A percentile compares a stretch with the other conserved stretches of the same genome.
These are phyloP conservation scores for Melastoma malabathricum DNA, from an alignment of 345 rosid species.

Conservation along the genomic window DNA sequence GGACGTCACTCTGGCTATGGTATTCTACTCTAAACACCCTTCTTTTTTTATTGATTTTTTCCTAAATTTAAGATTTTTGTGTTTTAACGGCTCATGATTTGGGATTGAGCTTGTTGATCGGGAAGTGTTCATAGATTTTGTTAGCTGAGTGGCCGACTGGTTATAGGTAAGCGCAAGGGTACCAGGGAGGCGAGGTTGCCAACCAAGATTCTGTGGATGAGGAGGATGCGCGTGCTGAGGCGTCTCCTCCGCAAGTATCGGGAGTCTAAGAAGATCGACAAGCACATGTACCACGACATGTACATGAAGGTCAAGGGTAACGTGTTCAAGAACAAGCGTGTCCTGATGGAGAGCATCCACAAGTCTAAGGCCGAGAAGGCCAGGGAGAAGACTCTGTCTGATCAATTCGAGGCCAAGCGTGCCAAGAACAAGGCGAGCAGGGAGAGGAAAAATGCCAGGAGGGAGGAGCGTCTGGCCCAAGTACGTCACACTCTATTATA, in stretches of 20 bases:
- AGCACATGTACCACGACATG: slow-evolving; percentile 98
- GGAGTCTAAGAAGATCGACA: slow-evolving; percentile 91
- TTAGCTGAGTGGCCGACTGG: background rate
- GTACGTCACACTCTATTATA: slow-evolving; percentile 8
- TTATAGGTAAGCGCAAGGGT: slow-evolving; percentile 86
- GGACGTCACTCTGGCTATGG: slow-evolving; percentile 98
- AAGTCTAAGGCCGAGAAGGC: slow-evolving; percentile 94
- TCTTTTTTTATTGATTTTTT: background rate
- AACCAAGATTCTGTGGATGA: slow-evolving; percentile 88
- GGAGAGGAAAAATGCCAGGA: slow-evolving; percentile 73
- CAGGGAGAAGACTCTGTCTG: slow-evolving; percentile 85
- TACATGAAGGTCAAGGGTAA: slow-evolving; percentile 98
- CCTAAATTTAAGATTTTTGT: background rate
- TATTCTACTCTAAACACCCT: slow-evolving; percentile 6
- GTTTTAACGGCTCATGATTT: background rate
- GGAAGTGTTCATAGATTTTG: no score
- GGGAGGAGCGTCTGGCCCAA: slow-evolving; percentile 90
- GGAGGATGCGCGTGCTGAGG: slow-evolving; percentile 90
- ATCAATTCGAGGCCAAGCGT: slow-evolving; percentile 93
- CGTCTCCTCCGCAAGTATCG: slow-evolving; percentile 80
- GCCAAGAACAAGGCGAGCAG: slow-evolving; percentile 96
- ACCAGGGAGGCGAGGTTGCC: slow-evolving; percentile 96
- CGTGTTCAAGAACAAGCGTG: slow-evolving; percentile 91
- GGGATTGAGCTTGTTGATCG: background rate
- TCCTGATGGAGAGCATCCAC: slow-evolving; percentile 94